Evolutionary conservation across 257 asterid species (phyloP).

Genomic region (Fraxinus americana): DNA sequence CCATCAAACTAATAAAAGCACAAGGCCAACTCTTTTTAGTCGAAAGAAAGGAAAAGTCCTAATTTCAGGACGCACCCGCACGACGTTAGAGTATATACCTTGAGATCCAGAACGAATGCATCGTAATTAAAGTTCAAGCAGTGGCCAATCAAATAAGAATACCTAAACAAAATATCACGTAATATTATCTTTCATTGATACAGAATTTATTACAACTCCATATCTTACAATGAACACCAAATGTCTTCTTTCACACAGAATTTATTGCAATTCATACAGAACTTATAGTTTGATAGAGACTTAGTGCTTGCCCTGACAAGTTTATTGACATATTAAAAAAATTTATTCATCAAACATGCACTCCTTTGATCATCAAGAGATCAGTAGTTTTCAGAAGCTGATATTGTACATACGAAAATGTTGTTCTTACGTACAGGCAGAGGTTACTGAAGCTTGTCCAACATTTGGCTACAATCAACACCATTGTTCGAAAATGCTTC

Average conservation of each 20-base stretch:
- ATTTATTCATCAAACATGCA: neutral
- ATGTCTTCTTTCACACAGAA: no score
- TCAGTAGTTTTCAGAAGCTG: neutral
- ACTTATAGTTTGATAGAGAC: neutral
- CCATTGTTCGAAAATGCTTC: conserved; percentile 72
- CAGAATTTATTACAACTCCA: neutral
- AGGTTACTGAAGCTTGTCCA: conserved; percentile 30
- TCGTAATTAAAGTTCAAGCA: no score
- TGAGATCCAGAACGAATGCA: no score
- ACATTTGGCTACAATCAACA: conserved; percentile 47
- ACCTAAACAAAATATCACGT: neutral
- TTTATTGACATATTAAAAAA: neutral
- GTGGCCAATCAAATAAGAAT: neutral
- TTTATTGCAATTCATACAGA: neutral
- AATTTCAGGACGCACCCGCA: no score
- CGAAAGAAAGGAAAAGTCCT: conserved; percentile 31
- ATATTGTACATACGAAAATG: conserved; percentile 22
- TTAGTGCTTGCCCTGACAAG: neutral
- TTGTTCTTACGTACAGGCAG: conserved; percentile 6
- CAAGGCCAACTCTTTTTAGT: conserved; percentile 31
- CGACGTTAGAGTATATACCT: no score
- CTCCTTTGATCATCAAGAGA: neutral
- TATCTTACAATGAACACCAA: neutral
- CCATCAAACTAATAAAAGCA: no score
- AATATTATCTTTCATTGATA: neutral